Evolutionary conservation across 2,329 filamentous ascomycete genomes (phyloP), one percentile per base, ranked within the genome.

Genomic region (Rugonectria rugulosa): DNA sequence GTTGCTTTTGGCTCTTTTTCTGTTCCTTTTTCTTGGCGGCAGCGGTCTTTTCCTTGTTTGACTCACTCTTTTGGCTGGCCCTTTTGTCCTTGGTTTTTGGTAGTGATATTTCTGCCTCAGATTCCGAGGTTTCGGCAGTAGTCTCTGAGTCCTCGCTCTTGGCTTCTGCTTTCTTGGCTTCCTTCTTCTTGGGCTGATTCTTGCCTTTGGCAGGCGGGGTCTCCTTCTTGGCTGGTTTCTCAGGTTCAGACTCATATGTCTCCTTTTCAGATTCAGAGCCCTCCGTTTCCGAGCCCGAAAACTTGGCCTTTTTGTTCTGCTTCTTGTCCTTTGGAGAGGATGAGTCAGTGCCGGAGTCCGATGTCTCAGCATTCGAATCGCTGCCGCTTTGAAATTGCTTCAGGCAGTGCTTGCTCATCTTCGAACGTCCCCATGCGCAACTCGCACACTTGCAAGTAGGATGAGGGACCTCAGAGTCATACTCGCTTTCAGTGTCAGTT

Each of bases 381-480:
- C 43, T 56, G 24, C 10, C 29, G 15, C 45, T 51, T 20, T 61
- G 57, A 20, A 43, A 44, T 32, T 42, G 50, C 50, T 64, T 68
- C 31, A 64, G 65, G 45, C 56, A 57, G 52, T 66, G 43, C 41
- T 57, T 61, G 29, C 48, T 53, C 63, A 67, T 54, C 57, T 63
- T 60, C 27, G 55, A 49, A 36, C 64, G 53, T 11, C 62, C 60
- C 32, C 62, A 63, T 26, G 57, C 37, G 49, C 70, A 73, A 38
- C 57, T 51, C 19, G 40, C 45, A 34, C 70, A 72, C 53, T 64
- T 43, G 56, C 70, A 72, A 4, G 61, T 62, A 4, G 70, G 70
- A 29, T 77, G 73, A 3, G 73, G 69, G 14, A 32, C 10, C 5
- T 76, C 70, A 5, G 71, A 68, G 40, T 72, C 68, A 21, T 62